Evolutionary conservation across 495 filamentous ascomycete species (phyloP).

Genomic region (Stereocaulon alpinum): DNA sequence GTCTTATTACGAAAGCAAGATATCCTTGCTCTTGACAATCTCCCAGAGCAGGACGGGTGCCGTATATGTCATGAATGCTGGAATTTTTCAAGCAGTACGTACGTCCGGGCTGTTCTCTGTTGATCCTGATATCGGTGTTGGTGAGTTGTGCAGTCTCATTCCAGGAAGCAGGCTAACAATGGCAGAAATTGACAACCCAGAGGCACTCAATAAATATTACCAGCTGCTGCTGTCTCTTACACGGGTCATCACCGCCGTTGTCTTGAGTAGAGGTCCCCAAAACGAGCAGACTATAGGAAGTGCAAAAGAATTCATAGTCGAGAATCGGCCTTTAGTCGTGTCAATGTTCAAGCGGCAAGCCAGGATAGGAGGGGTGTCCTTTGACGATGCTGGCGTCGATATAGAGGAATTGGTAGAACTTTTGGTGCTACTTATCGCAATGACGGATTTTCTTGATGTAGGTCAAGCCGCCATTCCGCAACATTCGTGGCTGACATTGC

Average conservation of each 20-base stretch:
- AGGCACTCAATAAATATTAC: constrained; percentile 71
- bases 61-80: constrained; percentile 68
- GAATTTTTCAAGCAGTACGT: constrained; percentile 75
- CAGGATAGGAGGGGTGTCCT: constrained; percentile 52
- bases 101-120: constrained; percentile 73
- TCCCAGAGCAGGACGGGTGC: constrained; percentile 72
- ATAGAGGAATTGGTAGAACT: constrained; percentile 49
- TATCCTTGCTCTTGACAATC: constrained; percentile 75
- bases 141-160: constrained; percentile 35
- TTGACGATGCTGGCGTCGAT: constrained; percentile 28
- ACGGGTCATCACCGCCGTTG: constrained; percentile 66
- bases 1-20: constrained; percentile 61
- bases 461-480: constrained; percentile 18
- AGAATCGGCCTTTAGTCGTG: constrained; percentile 70
- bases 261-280: constrained; percentile 67
- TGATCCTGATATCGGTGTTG: constrained; percentile 85
- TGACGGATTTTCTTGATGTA: constrained; percentile 54
- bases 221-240: constrained; percentile 69
- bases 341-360: constrained; percentile 87
- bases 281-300: constrained; percentile 68
- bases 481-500: neutral
- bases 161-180: constrained; percentile 12
- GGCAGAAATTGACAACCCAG: constrained; percentile 53
- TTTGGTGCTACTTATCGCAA: constrained; percentile 47
- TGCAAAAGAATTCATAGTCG: constrained; percentile 61